Base-by-base conservation (phyloP, 106 monocot genomes). In the Gastrodia elata region DNA sequence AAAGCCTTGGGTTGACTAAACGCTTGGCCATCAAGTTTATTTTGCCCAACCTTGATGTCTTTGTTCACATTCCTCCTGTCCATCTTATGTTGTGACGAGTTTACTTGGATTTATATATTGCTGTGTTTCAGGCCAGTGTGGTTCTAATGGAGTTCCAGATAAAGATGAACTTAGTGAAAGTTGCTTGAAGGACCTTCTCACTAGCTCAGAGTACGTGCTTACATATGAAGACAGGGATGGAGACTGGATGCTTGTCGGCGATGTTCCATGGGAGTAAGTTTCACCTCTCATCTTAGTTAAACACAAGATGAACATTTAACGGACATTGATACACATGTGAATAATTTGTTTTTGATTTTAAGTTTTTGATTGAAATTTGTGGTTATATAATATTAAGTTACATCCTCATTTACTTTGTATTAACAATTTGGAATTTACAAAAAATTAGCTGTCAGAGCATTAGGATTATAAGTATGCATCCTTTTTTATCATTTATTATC, bases 121-220 rank as follows among this genome's bases (percentile, higher is more conserved):
- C 64, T 43, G 15, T 40, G 46, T 75, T 83, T 80, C 82, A 88
- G 87, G 87, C 11, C 84, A 84, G 18, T 88, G 87, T 75, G 84
- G 84, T 40, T 70, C 74, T 71, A 65, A 84, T 69, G 87, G 79
- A 68, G 55, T 80, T 65, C 72, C 81, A 3, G 71, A 79, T 40
- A 84, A 68, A 77, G 84, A 84, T 68, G 77, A 82, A 42, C 68
- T 88, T 20, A 84, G 73, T 35, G 81, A 84, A 74, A 79, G 74
- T 61, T 59, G 79, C 0, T 65, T 85, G 76, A 82, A 73, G 73
- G 82, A 85, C 77, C 58, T 85, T 68, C 82, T 85, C 69, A 78
- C 77, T 74, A 84, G 80, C 32, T 82, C 84, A 41, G 87, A 88
- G 61, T 81, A 79, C 40, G 83, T 87, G 59, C 78, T 87, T 18